Base-by-base conservation (phyloP, 129 eudicot species). In the Artemisia tridentata region DNA sequence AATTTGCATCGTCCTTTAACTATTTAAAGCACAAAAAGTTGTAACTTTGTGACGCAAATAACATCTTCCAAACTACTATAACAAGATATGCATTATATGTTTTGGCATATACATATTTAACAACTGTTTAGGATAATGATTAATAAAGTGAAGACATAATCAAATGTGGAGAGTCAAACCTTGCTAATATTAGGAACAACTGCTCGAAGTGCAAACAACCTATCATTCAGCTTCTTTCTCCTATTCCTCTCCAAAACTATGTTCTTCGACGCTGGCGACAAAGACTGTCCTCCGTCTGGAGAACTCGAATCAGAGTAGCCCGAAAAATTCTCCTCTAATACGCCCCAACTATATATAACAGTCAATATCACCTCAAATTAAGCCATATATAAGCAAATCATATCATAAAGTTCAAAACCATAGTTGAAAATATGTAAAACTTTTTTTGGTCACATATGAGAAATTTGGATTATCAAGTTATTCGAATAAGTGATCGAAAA, bases 131-230 rank as follows among this genome's bases (percentile, higher is more conserved):
- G 11, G 69, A 4, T 4, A 68, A 38, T 41, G 19, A 27, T 60
- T 15, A 67, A 51, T 49, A 21, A 10, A 18, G 21, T 20, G 21
- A 45, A 19, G 59, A 20, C 27, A 27, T 4, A 63, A 58, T 45
- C 6, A 47, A 58, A 10, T 12, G 27, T 13, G n/a, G 45, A 68
- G 57, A 15, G 38, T 41, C 17, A 67, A 52, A 84, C 98, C 95
- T 91, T 91, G 41, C 75, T 91, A 48, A 91, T 91, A 68, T 84
- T 91, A 14, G 98, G 98, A 75, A 91, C 98, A 23, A 88, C 91
- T 2, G 98, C 87, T 79, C 98, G 75, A 14, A 91, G 96, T 13
- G 98, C 98, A 34, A 86, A 88, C 41, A 91, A 84, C 54, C 86
- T 83, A 15, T 91, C 91, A 68, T 86, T 86, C 15, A 91, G 84